phyloP scores from a whole-genome alignment of 345 rosid species.

The Aegle marmelos region DNA sequence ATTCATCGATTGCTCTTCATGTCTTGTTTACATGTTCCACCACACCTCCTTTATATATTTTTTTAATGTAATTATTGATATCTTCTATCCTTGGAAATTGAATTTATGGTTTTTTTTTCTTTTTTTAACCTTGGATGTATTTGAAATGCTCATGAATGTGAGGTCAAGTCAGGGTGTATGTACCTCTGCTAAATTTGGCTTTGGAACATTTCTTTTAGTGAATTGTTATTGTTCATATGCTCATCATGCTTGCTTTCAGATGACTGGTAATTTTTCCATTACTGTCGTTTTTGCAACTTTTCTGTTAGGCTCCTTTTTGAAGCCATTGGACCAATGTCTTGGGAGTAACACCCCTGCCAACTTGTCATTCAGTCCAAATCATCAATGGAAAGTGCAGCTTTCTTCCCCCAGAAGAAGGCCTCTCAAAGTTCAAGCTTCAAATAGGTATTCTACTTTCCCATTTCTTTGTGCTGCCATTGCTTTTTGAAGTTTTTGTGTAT shows the following conservation, averaged over 20 bases:
- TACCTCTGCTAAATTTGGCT: background rate
- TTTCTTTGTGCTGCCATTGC: background rate
- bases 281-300: background rate
- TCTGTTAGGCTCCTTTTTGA: constrained; percentile 40
- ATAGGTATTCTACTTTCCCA: constrained; percentile 36
- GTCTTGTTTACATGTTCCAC: background rate
- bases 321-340: constrained; percentile 25
- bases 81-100: background rate
- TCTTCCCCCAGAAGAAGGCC: constrained; percentile 44
- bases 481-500: background rate
- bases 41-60: background rate
- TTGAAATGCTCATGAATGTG: background rate
- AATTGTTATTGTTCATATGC: background rate
- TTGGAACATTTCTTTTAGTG: background rate
- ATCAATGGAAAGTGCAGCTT: constrained; percentile 33
- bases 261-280: background rate
- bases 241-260: background rate
- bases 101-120: background rate
- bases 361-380: constrained; percentile 46
- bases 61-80: background rate
- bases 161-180: background rate
- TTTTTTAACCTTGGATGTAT: background rate
- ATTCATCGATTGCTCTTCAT: background rate
- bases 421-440: constrained; percentile 57
- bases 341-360: constrained; percentile 30